Evolutionary conservation across 2,329 filamentous ascomycete species (phyloP), one percentile per base, ranked within the genome.

Genomic region (Hortaea werneckii): DNA sequence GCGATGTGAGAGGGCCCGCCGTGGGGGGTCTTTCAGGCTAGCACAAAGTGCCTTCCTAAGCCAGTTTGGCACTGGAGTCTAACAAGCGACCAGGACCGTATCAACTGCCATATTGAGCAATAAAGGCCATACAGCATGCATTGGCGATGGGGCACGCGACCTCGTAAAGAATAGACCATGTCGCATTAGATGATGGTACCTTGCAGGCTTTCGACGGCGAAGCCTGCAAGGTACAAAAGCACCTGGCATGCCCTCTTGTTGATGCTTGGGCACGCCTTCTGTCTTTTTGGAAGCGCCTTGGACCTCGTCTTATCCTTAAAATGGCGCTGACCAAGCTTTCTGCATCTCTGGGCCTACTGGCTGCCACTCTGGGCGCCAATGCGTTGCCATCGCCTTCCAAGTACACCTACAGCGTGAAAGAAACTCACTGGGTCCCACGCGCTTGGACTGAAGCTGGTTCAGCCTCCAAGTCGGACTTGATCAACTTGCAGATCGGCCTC

Each of bases 401-500:
- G 37, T 65, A 67, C 27, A 58, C 65, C 1, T 77, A 77, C 56
- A 61, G 62, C 5, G 65, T 80, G 51, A 81, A 80, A 62, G 77
- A 80, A 49, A 67, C 65, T 11, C 76, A 80, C 57, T 52, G 62
- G 52, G 71, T 75, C 7, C 77, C 78, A 5, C 60, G 62, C 29
- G 64, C 64, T 44, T 81, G 77, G 77, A 67, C 61, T 7, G 66
- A 66, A 48, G 57, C 72, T 41, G 68, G 67, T 35, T 62, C 67
- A 29, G 72, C 76, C 3, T 67, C 73, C 35, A 66, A 69, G 39
- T 61, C 67, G 12, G 69, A 75, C 49, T 62, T 68, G 30, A 70
- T 80, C 49, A 64, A 76, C 32, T 62, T 81, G 40, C 72, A 77
- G 42, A 79, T 80, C 55, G 77, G 73, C 29, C 58, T 81, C 49